Base-by-base conservation (phyloP, 2,329 filamentous ascomycete species). In the Harringtonia aguacate region DNA sequence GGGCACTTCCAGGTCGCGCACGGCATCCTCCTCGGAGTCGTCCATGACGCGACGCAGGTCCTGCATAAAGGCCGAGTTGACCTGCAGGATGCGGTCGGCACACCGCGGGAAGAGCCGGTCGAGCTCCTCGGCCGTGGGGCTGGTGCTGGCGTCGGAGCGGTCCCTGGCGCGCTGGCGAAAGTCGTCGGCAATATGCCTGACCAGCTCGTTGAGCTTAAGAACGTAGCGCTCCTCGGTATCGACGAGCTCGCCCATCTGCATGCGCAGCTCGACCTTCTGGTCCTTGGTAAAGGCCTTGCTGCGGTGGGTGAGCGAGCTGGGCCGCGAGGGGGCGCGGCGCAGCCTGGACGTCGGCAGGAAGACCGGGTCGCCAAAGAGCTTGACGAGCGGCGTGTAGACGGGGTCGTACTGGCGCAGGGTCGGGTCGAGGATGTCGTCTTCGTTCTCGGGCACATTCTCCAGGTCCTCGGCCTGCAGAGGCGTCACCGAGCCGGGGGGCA, bases 221-320 rank as follows among this genome's bases (percentile, higher is more conserved):
- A 98, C 87, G 62, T 97, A 98, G 60, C 86, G 82, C 58, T 92
- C 87, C 61, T 98, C 92, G 0, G 92, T 98, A 55, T 94, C 86
- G 29, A 95, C 77, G 47, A 97, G 67, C 61, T 98, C 92, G 47
- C 78, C 81, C 72, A 98, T 81, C 61, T 95, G 90, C 62, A 89
- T 83, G 34, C 89, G 79, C 52, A 95, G 67, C 42, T 84, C 84
- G 52, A 88, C 75, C 57, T 94, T 94, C 57, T 95, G 86, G 45
- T 84, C 79, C 53, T 79, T 81, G 30, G 81, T 74, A 55, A 95
- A 94, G 0, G 81, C 77, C 54, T 81, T 84, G 53, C 77, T 85
- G 52, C 84, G 75, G 46, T 50, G 49, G 59, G 86, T 92, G 39
- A 92, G 66, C 31, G 86, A 81, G 33, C 81, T 88, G 8, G 89